phyloP scores from a whole-genome alignment of 176 grass and related monocot species.

The Coix lacrymajobi region DNA sequence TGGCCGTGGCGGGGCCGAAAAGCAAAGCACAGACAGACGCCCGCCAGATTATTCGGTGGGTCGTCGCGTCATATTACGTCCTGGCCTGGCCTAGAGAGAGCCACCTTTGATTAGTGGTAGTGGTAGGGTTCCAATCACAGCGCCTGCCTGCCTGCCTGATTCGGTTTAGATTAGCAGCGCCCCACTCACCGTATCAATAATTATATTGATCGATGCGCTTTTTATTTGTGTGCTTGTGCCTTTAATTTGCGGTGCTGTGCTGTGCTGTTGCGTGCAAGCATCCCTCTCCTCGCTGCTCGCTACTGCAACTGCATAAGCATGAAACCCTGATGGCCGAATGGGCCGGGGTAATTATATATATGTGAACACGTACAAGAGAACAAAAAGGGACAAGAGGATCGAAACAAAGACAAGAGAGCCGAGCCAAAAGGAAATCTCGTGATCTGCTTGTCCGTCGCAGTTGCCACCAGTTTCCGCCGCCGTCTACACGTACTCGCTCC shows the following conservation, averaged over 20 bases:
- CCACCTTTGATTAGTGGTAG: slow-evolving; percentile 31
- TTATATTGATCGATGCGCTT: background rate
- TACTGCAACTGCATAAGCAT: background rate
- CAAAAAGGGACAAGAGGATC: background rate
- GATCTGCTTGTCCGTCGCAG: slow-evolving; percentile 8
- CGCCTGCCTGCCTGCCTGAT: background rate
- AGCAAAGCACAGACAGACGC: background rate
- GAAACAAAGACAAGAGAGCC: background rate
- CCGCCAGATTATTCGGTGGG: background rate
- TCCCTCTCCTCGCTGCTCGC: background rate
- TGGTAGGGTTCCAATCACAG: background rate
- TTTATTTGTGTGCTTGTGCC: background rate
- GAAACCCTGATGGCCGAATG: too few relatives aligned
- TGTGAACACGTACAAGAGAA: slow-evolving; percentile 13
- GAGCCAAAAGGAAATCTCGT: background rate
- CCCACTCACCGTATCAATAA: background rate
- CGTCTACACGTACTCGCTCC: too few relatives aligned
- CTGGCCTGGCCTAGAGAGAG: background rate
- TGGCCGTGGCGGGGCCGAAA: slow-evolving; percentile 8
- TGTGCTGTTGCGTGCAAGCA: slow-evolving; percentile 42
- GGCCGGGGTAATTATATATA: background rate
- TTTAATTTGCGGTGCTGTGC: background rate
- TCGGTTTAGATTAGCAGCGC: background rate
- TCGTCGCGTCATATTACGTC: slow-evolving; percentile 13
- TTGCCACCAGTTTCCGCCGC: background rate